These are phyloP conservation scores for Penicillium crystallinum DNA, from an alignment of 495 filamentous ascomycete species.

Conservation along the genomic window DNA sequence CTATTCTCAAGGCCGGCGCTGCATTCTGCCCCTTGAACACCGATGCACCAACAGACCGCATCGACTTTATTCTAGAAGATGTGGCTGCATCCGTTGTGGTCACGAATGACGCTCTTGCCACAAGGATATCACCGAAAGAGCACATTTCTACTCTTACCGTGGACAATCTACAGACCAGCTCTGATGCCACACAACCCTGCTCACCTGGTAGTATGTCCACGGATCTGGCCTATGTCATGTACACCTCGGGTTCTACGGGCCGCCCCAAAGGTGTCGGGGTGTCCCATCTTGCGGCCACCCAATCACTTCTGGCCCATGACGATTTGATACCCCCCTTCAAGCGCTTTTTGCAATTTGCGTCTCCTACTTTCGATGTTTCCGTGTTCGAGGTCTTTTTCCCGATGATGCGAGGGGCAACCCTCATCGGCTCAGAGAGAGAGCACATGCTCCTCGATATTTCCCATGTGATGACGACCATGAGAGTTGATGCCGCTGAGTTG, in stretches of 20 bases:
- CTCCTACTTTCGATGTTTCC: slow-evolving; percentile 83
- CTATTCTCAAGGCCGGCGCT: slow-evolving; percentile 67
- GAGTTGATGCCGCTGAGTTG: slow-evolving; percentile 75
- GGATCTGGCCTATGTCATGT: slow-evolving; percentile 81
- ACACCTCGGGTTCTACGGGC: slow-evolving; percentile 87
- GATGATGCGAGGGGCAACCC: slow-evolving; percentile 60
- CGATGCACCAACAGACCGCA: slow-evolving; percentile 65
- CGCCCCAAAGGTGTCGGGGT: slow-evolving; percentile 78
- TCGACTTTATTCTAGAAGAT: slow-evolving; percentile 69
- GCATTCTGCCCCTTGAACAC: slow-evolving; percentile 75
- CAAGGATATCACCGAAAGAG: slow-evolving; percentile 13
- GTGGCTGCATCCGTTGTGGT: slow-evolving; percentile 55
- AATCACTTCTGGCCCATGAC: slow-evolving; percentile 73
- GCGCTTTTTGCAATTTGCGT: slow-evolving; percentile 81
- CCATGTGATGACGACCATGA: slow-evolving; percentile 53
- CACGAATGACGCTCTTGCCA: slow-evolving; percentile 29
- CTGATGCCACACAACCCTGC: slow-evolving; percentile 5
- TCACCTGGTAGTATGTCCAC: slow-evolving; percentile 5
- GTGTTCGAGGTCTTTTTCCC: slow-evolving; percentile 89
- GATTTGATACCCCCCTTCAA: slow-evolving; percentile 63
- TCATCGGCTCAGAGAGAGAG: slow-evolving; percentile 61
- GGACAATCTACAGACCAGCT: slow-evolving; percentile 17
- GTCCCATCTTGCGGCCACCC: slow-evolving; percentile 70
- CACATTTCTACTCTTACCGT: slow-evolving; percentile 24
- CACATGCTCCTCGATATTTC: slow-evolving; percentile 67